Base-by-base conservation (phyloP, 345 rosid species). In the Clausena lansium region DNA sequence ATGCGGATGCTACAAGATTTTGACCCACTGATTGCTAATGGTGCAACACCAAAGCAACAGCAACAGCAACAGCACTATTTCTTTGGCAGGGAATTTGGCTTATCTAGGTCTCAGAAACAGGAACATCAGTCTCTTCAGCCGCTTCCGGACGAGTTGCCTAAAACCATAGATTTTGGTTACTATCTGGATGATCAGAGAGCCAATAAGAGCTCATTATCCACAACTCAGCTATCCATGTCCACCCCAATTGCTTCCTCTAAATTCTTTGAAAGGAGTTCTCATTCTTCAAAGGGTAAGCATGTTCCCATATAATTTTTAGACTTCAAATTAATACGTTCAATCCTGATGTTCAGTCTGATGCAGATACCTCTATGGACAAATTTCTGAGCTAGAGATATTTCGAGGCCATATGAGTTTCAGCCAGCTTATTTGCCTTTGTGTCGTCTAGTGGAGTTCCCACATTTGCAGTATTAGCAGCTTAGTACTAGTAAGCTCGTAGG, bases 171-270 rank as follows among this genome's bases (percentile, higher is more conserved):
- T 61, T 61, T 77, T 8, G 75, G 77, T 38, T 74, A 74, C 61
- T 62, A 54, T 70, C 70, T 73, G 22, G 35, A 60, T 28, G 81
- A 54, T 67, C 76, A 67, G n/a, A 73, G 68, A 24, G 68, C 76
- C 20, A 57, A 73, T 25, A 67, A 67, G 71, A 70, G 47, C 54
- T 52, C 70, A 22, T 54, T 22, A 6, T 81, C 73, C 52, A 39
- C 78, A 61, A 74, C 80, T 38, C 84, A 81, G 72, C 75, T 77
- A 39, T 81, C 84, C 6, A 81, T 81, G 78, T 70, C 75, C 55
- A 67, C 61, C n/a, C 81, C 84, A 35, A 50, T 77, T 70, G 78
- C 75, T 77, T 55, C 81, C 33, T 28, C 76, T 71, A 76, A 78
- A 41, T 78, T 71, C 65, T 62, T 24, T 36, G 54, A 63, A 61